Evolutionary conservation across 176 grass and related monocot genomes (phyloP).

Genomic region (Avena eriantha): DNA sequence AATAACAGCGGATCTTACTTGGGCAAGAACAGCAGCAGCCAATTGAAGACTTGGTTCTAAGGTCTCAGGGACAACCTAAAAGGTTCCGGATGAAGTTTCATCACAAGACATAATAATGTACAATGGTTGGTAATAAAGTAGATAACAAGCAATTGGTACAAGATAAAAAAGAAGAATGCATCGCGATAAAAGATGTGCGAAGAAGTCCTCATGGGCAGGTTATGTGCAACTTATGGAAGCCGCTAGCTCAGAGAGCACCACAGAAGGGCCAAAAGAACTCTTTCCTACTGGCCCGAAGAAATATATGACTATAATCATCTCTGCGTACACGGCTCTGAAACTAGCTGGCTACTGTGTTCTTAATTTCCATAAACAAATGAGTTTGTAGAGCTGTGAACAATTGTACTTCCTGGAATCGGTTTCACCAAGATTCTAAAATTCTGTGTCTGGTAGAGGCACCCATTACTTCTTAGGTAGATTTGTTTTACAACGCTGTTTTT

Average conservation of each 20-base stretch:
- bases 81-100: conserved; percentile 9
- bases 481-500: neutral
- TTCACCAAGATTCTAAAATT: conserved; percentile 4
- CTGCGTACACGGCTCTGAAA: neutral
- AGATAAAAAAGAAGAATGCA: conserved; percentile 28
- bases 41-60: conserved; percentile 99
- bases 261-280: conserved; percentile 17
- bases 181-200: neutral
- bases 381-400: conserved; percentile 12
- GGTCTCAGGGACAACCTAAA: conserved; percentile 97
- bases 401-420: neutral
- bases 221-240: neutral
- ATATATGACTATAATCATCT: neutral
- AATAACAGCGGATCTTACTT: conserved; percentile 54
- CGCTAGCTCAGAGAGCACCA: neutral
- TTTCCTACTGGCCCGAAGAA: neutral
- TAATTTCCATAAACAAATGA: conserved; percentile 3
- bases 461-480: neutral
- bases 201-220: neutral
- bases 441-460: neutral
- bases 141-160: conserved; percentile 13
- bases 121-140: neutral
- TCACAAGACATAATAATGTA: conserved; percentile 12
- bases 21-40: conserved; percentile 96
- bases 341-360: neutral